Percentiles rank a stretch among this genome's conserved stretches.
Evolutionary conservation across 495 filamentous ascomycete species (phyloP).

Genomic region (Aspergillus carlsbadensis): DNA sequence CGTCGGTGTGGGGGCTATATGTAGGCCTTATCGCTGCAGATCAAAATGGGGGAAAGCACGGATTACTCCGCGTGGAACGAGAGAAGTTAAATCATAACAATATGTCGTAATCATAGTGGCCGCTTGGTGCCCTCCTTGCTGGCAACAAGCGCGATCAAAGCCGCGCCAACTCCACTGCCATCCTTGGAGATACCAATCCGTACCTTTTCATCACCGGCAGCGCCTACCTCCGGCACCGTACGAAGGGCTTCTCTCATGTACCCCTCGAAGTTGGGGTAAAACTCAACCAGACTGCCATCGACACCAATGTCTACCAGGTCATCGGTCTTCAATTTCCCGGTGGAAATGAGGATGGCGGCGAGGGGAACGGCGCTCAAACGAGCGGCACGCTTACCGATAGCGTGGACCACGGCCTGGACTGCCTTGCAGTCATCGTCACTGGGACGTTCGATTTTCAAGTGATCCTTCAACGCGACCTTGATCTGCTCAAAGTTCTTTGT

Average conservation of each 20-base stretch:
- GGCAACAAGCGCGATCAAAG: slow-evolving; percentile 81
- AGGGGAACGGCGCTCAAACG: slow-evolving; percentile 86
- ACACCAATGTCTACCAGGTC: slow-evolving; percentile 85
- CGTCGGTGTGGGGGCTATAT: background rate
- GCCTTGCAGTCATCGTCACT: slow-evolving; percentile 77
- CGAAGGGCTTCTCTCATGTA: slow-evolving; percentile 74
- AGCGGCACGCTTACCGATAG: slow-evolving; percentile 84
- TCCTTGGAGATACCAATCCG: slow-evolving; percentile 93
- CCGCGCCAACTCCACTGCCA: slow-evolving; percentile 87
- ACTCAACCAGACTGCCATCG: slow-evolving; percentile 86
- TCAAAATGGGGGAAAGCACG: background rate
- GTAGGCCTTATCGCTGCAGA: background rate
- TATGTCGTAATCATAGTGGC: slow-evolving; percentile 6
- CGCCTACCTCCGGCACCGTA: slow-evolving; percentile 68
- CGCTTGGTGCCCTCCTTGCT: slow-evolving; percentile 27
- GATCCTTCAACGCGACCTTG: slow-evolving; percentile 71
- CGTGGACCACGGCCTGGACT: slow-evolving; percentile 74
- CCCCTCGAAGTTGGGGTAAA: slow-evolving; percentile 83
- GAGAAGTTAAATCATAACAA: slow-evolving; percentile 1
- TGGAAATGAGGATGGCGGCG: slow-evolving; percentile 74
- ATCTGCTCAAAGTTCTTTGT: slow-evolving; percentile 60
- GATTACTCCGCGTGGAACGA: background rate
- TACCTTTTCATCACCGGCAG: slow-evolving; percentile 71
- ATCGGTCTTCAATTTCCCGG: slow-evolving; percentile 60
- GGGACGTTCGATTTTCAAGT: slow-evolving; percentile 68